Percentiles rank a stretch among this genome's conserved stretches.
phyloP scores from a whole-genome alignment of 345 rosid species.

The Corchorus olitorius region DNA sequence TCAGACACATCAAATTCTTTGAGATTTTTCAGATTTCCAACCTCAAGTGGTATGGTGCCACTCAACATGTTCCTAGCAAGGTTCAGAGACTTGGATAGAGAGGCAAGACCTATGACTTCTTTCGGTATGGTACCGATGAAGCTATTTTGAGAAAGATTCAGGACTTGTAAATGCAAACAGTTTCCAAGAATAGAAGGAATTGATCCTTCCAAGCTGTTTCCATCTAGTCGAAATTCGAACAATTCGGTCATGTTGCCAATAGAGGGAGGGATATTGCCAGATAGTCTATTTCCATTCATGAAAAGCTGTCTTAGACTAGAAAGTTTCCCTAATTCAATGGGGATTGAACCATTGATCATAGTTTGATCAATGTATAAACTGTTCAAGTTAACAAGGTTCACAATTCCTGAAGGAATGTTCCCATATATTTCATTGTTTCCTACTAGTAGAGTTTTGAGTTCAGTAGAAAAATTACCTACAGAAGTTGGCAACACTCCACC shows the following conservation, averaged over 20 bases:
- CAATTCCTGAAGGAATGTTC: constrained; percentile 25
- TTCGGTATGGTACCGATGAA: constrained; percentile 20
- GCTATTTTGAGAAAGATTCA: constrained; percentile 13
- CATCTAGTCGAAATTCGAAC: neutral
- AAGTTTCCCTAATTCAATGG: constrained; percentile 21
- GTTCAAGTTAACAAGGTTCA: constrained; percentile 16
- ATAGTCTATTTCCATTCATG: constrained; percentile 10
- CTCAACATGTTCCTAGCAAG: constrained; percentile 11
- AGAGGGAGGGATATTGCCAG: constrained; percentile 15
- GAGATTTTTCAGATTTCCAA: constrained; percentile 18
- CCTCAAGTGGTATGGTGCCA: neutral
- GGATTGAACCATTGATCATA: constrained; percentile 22
- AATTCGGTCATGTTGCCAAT: constrained; percentile 19
- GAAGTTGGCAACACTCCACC: constrained; percentile 17
- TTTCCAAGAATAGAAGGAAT: constrained; percentile 27
- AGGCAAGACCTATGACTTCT: constrained; percentile 14
- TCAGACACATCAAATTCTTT: constrained; percentile 5
- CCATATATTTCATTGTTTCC: constrained; percentile 21
- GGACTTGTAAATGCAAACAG: neutral
- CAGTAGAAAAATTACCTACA: constrained; percentile 25
- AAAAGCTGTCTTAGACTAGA: neutral
- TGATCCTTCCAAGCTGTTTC: constrained; percentile 28
- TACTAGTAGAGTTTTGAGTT: neutral
- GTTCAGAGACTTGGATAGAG: neutral
- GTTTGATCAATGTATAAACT: neutral